Base-by-base conservation (phyloP, 2,329 filamentous ascomycete genomes). In the Fusarium robinianum region DNA sequence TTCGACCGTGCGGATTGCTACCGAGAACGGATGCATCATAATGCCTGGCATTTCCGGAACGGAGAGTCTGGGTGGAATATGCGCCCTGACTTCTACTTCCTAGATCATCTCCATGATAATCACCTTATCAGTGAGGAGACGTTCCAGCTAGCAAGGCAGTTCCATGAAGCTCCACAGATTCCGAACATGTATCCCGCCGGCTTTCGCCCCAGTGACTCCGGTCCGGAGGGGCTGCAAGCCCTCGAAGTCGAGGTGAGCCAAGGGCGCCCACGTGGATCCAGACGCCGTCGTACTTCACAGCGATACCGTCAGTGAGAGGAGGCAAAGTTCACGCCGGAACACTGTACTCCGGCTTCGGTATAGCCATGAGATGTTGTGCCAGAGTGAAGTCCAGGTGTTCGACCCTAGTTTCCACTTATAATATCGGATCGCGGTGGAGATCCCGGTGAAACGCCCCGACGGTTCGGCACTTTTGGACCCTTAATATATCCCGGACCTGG, bases 1-100 rank as follows among this genome's bases (percentile, higher is more conserved):
- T 49, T 45, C 0, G 53, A 58, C 11, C 48, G 36, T 8, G 30
- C 34, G n/a, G 30, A 38, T 3, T 55, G 66, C 22, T 77, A 74
- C 41, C 21, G 44, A 0, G 12, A 50, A 1, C 71, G 79, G 3
- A 76, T 82, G 74, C 19, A 58, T 3, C 80, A 83, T 51, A 76
- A 81, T 35, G 68, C 63, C 1, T 41, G 44, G 0, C 79, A 83
- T 46, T 67, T 78, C 26, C 40, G 58, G 9, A 26, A 61, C 3
- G 65, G 63, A 0, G 41, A 54, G 5, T 54, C 42, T 6, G 41
- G 31, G 1, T 18, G 49, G 0, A 12, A 67, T 4, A 63, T 64
- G 35, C 63, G 70, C 2, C 70, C 66, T 3, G 76, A 79, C 41
- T 72, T 68, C 32, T 52, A 46, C 19, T 55, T 77, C 16, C 49